Evolutionary conservation across 2,329 filamentous ascomycete genomes (phyloP).

Genomic region (Microsporum audouinii): DNA sequence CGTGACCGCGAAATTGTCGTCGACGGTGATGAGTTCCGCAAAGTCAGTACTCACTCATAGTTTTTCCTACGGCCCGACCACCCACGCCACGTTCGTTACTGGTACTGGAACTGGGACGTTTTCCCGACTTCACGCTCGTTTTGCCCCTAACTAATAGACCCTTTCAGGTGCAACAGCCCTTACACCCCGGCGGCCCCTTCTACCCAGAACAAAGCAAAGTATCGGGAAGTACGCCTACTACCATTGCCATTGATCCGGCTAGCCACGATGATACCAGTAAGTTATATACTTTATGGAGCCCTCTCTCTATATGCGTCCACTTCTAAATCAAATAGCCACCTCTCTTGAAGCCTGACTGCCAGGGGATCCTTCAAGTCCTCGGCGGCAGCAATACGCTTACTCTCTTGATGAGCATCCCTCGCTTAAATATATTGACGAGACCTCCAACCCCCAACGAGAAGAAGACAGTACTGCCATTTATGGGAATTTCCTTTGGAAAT

Average conservation of each 20-base stretch:
- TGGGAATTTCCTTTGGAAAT: background rate
- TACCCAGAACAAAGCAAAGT: slow-evolving; percentile 28
- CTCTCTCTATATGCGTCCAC: background rate
- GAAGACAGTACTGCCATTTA: background rate
- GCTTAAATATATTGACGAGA: background rate
- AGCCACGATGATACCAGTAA: slow-evolving; percentile 12
- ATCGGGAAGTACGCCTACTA: background rate
- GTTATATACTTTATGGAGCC: background rate
- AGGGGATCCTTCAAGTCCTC: background rate
- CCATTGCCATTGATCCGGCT: background rate
- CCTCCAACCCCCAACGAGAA: background rate
- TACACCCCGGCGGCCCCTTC: slow-evolving; percentile 38
- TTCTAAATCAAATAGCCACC: background rate
- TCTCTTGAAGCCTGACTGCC: background rate
- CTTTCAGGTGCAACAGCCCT: slow-evolving; percentile 30
- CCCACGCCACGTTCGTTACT: slow-evolving; percentile 22
- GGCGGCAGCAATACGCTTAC: background rate
- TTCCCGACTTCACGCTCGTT: slow-evolving; percentile 20
- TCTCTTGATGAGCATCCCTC: background rate
- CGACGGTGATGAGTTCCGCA: slow-evolving; percentile 50
- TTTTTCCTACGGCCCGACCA: slow-evolving; percentile 19
- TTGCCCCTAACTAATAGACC: slow-evolving; percentile 23
- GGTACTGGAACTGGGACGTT: slow-evolving; percentile 24
- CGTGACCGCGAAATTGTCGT: slow-evolving; percentile 61
- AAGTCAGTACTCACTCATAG: slow-evolving; percentile 37